Base-by-base conservation (phyloP, 148 eudicot genomes). In the Rhododendron mucronatum region DNA sequence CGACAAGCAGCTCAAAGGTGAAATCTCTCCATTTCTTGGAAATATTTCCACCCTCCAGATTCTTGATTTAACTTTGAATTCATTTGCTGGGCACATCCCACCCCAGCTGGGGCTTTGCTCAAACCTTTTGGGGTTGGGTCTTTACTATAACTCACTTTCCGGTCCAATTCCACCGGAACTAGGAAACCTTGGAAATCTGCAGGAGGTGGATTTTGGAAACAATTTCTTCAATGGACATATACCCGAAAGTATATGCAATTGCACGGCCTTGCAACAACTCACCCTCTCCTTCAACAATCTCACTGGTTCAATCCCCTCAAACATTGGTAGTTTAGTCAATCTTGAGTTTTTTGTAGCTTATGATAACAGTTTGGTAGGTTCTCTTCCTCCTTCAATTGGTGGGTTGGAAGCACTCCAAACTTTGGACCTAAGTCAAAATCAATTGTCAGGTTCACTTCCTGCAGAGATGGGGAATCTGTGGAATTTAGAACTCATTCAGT, bases 51-150 rank as follows among this genome's bases (percentile, higher is more conserved):
- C 78, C 28, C 95, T 96, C 79, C 94, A 93, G 91, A 90, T 90
- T 88, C 94, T 96, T 90, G 98, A 96, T 88, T 84, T 95, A 21
- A 28, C 92, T 74, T 85, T 87, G 30, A 95, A 96, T 88, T 85
- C 90, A 33, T 92, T 96, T 81, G 65, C 87, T 15, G 98, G 97
- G 18, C 85, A 84, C 23, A 93, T 96, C 85, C 97, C 98, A 18
- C 76, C 88, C 51, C 92, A 93, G 85, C 86, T 96, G 20, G 93
- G 93, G 14, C 82, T 81, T 47, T 93, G 94, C 88, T 81, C 94
- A 69, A 83, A 88, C 63, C 98, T 96, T 88, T 3, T 83, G 5
- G 81, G 84, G 57, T 76, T 95, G 1, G 44, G 33, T 12, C 90
- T 96, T 35, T 93, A 82, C 77, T 41, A 86, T 2, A 95, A 96